Conservation (phyloP, 768 basidiomycete genomes). For the Gautieria morchelliformis region DNA sequence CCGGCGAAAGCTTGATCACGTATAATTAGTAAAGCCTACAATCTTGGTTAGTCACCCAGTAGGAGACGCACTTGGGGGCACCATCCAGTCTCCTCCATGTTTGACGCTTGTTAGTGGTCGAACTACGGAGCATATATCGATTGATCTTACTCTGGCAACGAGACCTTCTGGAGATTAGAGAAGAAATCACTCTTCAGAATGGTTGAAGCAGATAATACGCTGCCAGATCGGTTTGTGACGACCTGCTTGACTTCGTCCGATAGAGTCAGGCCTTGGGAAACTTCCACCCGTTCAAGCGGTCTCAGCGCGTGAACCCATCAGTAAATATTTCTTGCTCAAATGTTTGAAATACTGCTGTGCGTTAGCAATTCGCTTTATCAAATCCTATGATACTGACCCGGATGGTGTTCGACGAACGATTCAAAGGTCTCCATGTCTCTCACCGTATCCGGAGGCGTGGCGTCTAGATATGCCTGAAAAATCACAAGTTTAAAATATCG, state of each 20-base stretch:
- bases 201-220: slow-evolving; percentile 81
- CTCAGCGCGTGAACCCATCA: slow-evolving; percentile 74
- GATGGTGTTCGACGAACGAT: slow-evolving; percentile 71
- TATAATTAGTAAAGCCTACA: slow-evolving; percentile 55
- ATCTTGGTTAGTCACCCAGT: background rate
- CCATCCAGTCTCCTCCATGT: background rate
- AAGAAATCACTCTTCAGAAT: slow-evolving; percentile 96
- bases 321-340: slow-evolving; percentile 83
- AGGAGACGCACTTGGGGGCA: background rate
- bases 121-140: background rate
- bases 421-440: slow-evolving; percentile 69
- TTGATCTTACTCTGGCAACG: slow-evolving; percentile 71
- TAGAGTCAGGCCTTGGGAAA: slow-evolving; percentile 59
- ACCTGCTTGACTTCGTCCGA: slow-evolving; percentile 88
- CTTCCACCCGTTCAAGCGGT: slow-evolving; percentile 67
- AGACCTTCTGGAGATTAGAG: slow-evolving; percentile 91
- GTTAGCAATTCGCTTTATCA: no score
- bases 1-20: slow-evolving; percentile 90
- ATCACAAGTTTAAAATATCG: slow-evolving; percentile 81
- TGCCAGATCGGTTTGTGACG: slow-evolving; percentile 76
- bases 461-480: slow-evolving; percentile 85
- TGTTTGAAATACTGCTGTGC: slow-evolving; percentile 73
- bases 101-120: background rate
- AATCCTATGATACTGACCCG: slow-evolving; percentile 49
- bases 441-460: slow-evolving; percentile 72